These are phyloP conservation scores for Calonectria leucothoes DNA, from an alignment of 2,329 filamentous ascomycete species.

Conservation along the genomic window DNA sequence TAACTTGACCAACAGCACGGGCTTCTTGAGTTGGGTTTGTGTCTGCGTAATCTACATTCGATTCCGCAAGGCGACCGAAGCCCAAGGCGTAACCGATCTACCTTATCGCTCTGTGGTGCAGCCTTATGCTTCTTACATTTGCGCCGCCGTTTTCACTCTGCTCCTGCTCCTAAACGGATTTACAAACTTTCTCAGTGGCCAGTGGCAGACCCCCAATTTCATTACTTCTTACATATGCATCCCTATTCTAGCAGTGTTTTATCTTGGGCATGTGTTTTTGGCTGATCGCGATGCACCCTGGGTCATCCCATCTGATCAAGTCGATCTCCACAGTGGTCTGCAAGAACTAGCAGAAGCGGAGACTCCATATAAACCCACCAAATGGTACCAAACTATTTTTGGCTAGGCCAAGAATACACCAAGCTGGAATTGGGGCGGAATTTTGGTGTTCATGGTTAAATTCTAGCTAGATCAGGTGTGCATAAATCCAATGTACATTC, in stretches of 20 bases:
- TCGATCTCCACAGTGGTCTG: not conserved
- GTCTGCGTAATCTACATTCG: not conserved
- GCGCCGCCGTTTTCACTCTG: not conserved
- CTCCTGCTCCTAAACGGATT: not conserved
- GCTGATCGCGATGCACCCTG: not conserved
- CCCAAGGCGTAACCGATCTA: not conserved
- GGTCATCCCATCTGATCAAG: not conserved
- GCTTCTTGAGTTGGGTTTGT: conserved; percentile 28
- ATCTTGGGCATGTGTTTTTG: not conserved
- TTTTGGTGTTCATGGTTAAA: not conserved
- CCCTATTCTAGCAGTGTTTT: not conserved
- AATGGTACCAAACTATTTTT: not conserved
- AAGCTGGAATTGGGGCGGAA: not conserved
- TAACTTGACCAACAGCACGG: conserved; percentile 45
- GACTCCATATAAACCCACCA: not conserved
- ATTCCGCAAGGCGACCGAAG: not conserved
- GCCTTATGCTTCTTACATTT: not conserved
- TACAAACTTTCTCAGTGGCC: not conserved
- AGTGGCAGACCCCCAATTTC: not conserved
- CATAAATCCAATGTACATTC: not conserved
- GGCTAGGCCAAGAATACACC: not conserved
- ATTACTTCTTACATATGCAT: not conserved
- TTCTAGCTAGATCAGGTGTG: not conserved
- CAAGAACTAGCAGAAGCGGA: not conserved
- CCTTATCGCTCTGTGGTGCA: not conserved